Conservation (phyloP, 2,329 filamentous ascomycete species). For the Neonectria faginata region DNA sequence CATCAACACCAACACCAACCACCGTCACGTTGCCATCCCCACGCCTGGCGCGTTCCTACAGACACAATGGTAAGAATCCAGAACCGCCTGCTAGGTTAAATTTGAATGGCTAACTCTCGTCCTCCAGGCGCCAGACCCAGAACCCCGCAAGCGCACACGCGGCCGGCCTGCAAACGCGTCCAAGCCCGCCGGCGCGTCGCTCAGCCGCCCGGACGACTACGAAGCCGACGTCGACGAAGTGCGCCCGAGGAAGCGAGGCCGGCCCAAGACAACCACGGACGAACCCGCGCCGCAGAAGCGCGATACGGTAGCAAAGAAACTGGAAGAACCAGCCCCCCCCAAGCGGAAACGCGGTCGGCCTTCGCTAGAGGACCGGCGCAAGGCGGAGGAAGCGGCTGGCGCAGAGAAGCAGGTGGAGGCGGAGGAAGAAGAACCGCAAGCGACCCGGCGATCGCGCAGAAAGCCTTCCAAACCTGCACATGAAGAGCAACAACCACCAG, state of each 20-base stretch:
- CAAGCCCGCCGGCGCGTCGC: conserved; percentile 47
- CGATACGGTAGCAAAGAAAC: conserved; percentile 38
- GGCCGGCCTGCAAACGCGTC: conserved; percentile 57
- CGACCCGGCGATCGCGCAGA: conserved; percentile 29
- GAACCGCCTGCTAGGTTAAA: neutral
- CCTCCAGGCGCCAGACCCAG: conserved; percentile 43
- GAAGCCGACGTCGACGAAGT: conserved; percentile 44
- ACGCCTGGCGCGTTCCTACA: conserved; percentile 9
- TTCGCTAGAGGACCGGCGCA: conserved; percentile 40
- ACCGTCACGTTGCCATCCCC: conserved; percentile 1
- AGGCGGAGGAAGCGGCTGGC: conserved; percentile 32
- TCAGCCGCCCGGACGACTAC: conserved; percentile 39
- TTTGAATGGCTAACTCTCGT: neutral
- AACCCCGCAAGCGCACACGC: conserved; percentile 57
- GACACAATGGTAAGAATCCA: conserved; percentile 10
- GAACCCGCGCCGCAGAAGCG: conserved; percentile 42
- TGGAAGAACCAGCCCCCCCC: conserved; percentile 40
- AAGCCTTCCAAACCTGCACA: conserved; percentile 27
- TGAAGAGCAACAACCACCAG: conserved; percentile 22
- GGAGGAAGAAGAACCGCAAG: conserved; percentile 25
- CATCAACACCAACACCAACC: conserved; percentile 18
- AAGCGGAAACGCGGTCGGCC: conserved; percentile 54
- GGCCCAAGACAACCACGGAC: conserved; percentile 29
- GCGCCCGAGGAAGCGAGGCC: conserved; percentile 39
- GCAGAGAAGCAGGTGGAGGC: conserved; percentile 30